Evolutionary conservation across 805 yeast species (phyloP).

Genomic region (Ascoidea tarda): DNA sequence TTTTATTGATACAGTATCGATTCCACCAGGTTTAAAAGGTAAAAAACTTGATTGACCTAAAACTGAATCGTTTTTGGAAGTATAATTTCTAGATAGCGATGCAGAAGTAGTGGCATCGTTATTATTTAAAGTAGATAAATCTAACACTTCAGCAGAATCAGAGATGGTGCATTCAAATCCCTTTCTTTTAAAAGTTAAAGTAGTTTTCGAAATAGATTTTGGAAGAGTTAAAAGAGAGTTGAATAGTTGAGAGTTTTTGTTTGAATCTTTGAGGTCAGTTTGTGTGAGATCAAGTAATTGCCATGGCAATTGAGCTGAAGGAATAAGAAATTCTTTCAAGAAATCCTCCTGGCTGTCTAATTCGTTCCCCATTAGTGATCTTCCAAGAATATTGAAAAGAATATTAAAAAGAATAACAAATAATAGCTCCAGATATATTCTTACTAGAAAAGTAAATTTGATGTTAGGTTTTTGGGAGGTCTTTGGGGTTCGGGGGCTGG

Average conservation of each 20-base stretch:
- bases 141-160: slow-evolving; percentile 49
- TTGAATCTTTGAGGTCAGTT: slow-evolving; percentile 26
- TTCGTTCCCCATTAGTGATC: too few relatives aligned
- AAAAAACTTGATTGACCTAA: slow-evolving; percentile 60
- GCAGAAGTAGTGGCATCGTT: slow-evolving; percentile 58
- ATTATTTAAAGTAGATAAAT: slow-evolving; percentile 25
- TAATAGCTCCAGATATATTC: too few relatives aligned
- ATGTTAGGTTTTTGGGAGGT: too few relatives aligned
- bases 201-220: slow-evolving; percentile 43
- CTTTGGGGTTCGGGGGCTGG: too few relatives aligned
- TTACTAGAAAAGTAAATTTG: too few relatives aligned
- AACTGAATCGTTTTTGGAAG: slow-evolving; percentile 44
- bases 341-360: not conserved
- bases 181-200: slow-evolving; percentile 49
- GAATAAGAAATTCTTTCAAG: slow-evolving; percentile 33
- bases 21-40: slow-evolving; percentile 93
- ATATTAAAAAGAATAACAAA: too few relatives aligned
- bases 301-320: slow-evolving; percentile 52
- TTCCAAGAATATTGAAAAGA: too few relatives aligned
- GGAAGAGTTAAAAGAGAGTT: slow-evolving; percentile 45
- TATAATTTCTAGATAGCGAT: slow-evolving; percentile 55
- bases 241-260: slow-evolving; percentile 20
- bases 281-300: slow-evolving; percentile 60
- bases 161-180: slow-evolving; percentile 67
- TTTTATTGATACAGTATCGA: slow-evolving; percentile 12